A percentile compares a stretch with the other conserved stretches of the same genome.
Evolutionary conservation across 1,284 basidiomycete species (phyloP).

Genomic region (Trichosporon coremiiforme): DNA sequence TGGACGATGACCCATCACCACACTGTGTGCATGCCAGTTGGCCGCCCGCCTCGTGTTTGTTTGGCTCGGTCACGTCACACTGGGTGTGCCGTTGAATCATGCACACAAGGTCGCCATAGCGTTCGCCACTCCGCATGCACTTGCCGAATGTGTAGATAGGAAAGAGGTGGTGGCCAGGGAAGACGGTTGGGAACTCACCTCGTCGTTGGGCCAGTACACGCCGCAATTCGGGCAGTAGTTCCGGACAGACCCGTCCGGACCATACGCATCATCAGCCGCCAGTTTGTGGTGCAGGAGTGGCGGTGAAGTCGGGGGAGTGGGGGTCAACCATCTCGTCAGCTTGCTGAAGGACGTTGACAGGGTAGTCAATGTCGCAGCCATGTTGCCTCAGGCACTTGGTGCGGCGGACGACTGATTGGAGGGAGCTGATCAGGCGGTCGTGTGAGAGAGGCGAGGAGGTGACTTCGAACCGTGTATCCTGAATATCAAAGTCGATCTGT

Average conservation of each 20-base stretch:
- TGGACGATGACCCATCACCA: background rate
- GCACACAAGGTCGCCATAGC: background rate
- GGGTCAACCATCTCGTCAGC: slow-evolving; percentile 8
- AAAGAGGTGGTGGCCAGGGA: background rate
- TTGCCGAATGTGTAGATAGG: background rate
- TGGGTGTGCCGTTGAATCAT: background rate
- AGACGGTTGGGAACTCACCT: background rate
- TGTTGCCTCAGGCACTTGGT: background rate
- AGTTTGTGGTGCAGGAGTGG: slow-evolving; percentile 9
- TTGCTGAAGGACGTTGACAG: slow-evolving; percentile 12
- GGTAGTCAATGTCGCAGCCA: slow-evolving; percentile 12
- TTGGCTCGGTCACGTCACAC: background rate
- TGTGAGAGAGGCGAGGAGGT: background rate
- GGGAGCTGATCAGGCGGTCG: slow-evolving; percentile 5
- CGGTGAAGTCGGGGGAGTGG: slow-evolving; percentile 1
- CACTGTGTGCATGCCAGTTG: background rate
- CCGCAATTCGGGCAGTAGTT: slow-evolving; percentile 19
- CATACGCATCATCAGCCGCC: background rate
- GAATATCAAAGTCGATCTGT: background rate
- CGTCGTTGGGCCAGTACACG: slow-evolving; percentile 10
- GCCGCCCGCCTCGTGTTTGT: background rate
- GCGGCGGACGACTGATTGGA: background rate
- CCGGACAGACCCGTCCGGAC: slow-evolving; percentile 8
- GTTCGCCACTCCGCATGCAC: background rate
- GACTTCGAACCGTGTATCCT: background rate